Percentiles rank a stretch among this genome's conserved stretches.
These are phyloP conservation scores for Emergomyces africanus DNA, from an alignment of 2,329 filamentous ascomycete genomes.

Conservation along the genomic window DNA sequence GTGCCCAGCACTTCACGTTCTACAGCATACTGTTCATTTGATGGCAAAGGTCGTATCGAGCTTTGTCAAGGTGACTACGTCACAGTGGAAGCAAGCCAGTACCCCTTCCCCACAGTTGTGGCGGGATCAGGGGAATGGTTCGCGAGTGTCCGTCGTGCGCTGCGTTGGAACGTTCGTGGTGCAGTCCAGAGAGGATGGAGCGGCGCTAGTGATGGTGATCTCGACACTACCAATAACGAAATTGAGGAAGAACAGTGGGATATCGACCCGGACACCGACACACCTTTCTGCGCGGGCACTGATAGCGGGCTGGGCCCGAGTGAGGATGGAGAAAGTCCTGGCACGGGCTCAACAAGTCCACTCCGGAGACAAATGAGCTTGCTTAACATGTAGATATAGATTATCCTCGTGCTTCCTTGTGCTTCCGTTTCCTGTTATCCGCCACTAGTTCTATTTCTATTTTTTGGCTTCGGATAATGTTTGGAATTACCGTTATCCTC, in stretches of 20 bases:
- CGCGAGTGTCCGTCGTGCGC: constrained; percentile 78
- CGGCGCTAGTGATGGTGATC: constrained; percentile 18
- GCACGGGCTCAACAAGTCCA: constrained; percentile 50
- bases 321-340: constrained; percentile 49
- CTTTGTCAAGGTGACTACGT: constrained; percentile 89
- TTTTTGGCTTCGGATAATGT: not conserved
- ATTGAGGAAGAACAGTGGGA: constrained; percentile 64
- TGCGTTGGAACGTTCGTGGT: constrained; percentile 90
- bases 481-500: not conserved
- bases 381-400: constrained; percentile 42
- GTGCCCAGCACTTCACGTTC: constrained; percentile 76
- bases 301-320: constrained; percentile 43
- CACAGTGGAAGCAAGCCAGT: constrained; percentile 89
- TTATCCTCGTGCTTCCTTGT: not conserved
- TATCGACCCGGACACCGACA: constrained; percentile 66
- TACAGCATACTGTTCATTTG: constrained; percentile 92
- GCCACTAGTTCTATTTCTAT: not conserved
- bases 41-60: constrained; percentile 91
- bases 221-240: constrained; percentile 18
- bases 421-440: not conserved
- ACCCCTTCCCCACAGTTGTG: constrained; percentile 93
- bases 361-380: constrained; percentile 62
- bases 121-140: constrained; percentile 91
- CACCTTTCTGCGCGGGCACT: constrained; percentile 21
- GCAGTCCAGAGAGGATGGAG: constrained; percentile 82